Evolutionary conservation across 306 rosid genomes (phyloP).

Genomic region (Acacia acuminata): DNA sequence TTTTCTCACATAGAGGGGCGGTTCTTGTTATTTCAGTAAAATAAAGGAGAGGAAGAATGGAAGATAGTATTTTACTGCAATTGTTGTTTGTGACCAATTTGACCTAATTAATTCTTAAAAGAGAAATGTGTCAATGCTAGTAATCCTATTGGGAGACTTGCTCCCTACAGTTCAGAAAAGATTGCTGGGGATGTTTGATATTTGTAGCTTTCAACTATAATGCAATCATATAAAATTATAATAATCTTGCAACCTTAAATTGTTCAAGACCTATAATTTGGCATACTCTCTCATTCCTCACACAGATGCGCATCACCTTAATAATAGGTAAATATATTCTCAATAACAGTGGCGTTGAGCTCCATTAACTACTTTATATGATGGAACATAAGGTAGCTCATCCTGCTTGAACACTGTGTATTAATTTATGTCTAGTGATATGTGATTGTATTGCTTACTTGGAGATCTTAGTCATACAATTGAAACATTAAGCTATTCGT

Average conservation of each 20-base stretch:
- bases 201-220: slow-evolving; percentile 14
- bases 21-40: background rate
- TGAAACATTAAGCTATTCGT: slow-evolving; percentile 8
- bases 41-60: background rate
- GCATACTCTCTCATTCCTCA: background rate
- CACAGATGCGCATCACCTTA: background rate
- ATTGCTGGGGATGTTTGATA: slow-evolving; percentile 6
- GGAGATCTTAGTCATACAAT: slow-evolving; percentile 12
- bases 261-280: slow-evolving; percentile 14
- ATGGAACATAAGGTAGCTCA: background rate
- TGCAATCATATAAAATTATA: background rate
- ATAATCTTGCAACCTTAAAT: background rate
- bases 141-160: background rate
- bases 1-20: background rate
- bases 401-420: slow-evolving; percentile 14
- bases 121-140: background rate
- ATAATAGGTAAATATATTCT: background rate
- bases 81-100: background rate
- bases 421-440: slow-evolving; percentile 14
- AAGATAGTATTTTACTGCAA: background rate
- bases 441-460: slow-evolving; percentile 23
- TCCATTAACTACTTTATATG: slow-evolving; percentile 6
- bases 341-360: background rate
- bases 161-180: background rate
- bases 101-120: background rate